These are phyloP conservation scores for Citrullus amarus DNA, from an alignment of 306 rosid species.

Conservation along the genomic window DNA sequence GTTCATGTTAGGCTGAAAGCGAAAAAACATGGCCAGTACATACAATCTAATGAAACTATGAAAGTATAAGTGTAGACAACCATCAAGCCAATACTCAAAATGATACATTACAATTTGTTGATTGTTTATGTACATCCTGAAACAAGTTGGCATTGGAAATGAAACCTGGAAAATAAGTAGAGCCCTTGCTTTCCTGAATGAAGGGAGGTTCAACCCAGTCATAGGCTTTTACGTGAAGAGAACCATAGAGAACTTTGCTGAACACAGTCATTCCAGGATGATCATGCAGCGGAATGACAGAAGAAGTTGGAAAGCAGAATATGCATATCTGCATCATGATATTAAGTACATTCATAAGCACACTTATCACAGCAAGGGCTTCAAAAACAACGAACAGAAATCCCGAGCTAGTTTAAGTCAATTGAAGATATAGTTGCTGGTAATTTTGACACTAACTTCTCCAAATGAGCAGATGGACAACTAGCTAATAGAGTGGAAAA, in stretches of 20 bases:
- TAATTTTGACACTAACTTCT: neutral
- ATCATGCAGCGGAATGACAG: conserved; percentile 86
- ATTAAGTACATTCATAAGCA: neutral
- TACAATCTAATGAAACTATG: neutral
- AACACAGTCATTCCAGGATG: conserved; percentile 97
- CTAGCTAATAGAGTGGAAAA: neutral
- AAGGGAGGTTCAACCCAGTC: conserved; percentile 90
- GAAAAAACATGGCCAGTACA: neutral
- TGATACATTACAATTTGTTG: neutral
- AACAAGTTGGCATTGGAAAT: conserved; percentile 8
- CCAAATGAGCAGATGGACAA: neutral
- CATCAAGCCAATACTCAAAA: neutral
- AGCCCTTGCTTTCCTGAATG: conserved; percentile 43
- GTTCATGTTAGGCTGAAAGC: neutral
- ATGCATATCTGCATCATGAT: conserved; percentile 63
- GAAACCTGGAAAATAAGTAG: conserved; percentile 43
- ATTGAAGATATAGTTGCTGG: neutral
- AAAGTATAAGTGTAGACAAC: neutral
- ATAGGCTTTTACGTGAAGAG: conserved; percentile 90
- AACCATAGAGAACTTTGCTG: conserved; percentile 90
- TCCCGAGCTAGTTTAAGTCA: neutral
- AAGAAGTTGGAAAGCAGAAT: conserved; percentile 83
- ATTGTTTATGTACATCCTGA: conserved; percentile 8
- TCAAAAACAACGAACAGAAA: neutral
- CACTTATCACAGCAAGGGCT: neutral